Base-by-base conservation (phyloP, 2,329 filamentous ascomycete genomes). In the Ophiostoma ips region DNA sequence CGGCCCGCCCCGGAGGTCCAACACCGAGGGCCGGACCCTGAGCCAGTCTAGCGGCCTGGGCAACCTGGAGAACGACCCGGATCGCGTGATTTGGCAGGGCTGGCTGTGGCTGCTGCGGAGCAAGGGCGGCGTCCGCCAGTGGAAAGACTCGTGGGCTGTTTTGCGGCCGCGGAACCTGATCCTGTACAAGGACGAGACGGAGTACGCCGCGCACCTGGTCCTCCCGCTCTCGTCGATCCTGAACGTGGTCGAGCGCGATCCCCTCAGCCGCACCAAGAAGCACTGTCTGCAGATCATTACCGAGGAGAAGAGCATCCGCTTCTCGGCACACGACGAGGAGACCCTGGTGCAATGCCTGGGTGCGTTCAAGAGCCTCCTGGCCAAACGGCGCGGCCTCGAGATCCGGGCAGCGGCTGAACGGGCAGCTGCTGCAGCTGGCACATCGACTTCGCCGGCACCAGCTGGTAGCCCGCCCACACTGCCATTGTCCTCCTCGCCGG, bases 71-170 rank as follows among this genome's bases (percentile, higher is more conserved):
- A 53, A 21, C 0, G 87, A 92, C 55, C 81, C 83, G 1, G 89
- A 95, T 63, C 83, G 89, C 24, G 83, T 96, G n/a, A 77, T 96
- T 41, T 95, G 86, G 76, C 88, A 96, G 62, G 89, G 90, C 48
- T 89, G 87, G 73, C 77, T 96, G 31, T 84, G 86, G 64, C 80
- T 87, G 54, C 76, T 95, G 51, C 87, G 86, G 59, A 85, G 82
- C 54, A 89, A 87, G 60, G 75, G 83, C 19, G 87, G 88, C 9
- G 72, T 98, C 50, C 81, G 84, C 44, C 85, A 94, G 60, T 98
- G 92, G 92, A 95, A 95, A 71, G 83, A 87, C 58, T 75, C 88
- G 52, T 96, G 92, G 92, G 84, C 84, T 12, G 92, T 96, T 0
- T 74, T 98, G 48, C 84, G 92, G 31, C 83, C 87, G 1, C 81